These are phyloP conservation scores for Pseudoturritis turrita DNA, from an alignment of 345 rosid species.

Conservation along the genomic window DNA sequence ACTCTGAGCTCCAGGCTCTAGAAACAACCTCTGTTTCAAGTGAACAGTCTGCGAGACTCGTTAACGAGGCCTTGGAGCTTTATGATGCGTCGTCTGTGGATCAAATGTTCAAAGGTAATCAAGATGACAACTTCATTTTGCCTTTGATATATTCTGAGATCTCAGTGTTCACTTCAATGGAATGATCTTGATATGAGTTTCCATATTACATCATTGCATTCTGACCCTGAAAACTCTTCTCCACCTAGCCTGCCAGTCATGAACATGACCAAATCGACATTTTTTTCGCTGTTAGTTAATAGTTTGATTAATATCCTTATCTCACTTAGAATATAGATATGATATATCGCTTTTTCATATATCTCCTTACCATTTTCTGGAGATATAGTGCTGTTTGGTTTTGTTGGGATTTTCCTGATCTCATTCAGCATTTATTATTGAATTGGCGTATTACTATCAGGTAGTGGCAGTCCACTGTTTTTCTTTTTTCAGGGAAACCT, in stretches of 20 bases:
- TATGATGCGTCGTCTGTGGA: conserved; percentile 44
- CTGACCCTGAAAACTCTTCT: not conserved
- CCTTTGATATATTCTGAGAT: not conserved
- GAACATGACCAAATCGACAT: not conserved
- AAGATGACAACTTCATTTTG: not conserved
- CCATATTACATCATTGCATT: not conserved
- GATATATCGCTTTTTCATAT: too few species aligned
- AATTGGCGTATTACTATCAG: not conserved
- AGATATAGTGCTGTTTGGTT: not conserved
- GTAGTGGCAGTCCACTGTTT: not conserved
- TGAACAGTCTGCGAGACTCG: conserved; percentile 42
- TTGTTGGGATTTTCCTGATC: not conserved
- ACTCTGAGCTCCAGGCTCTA: conserved; percentile 49
- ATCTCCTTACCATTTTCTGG: not conserved
- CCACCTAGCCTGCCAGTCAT: not conserved
- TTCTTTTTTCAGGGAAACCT: not conserved
- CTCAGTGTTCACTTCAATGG: not conserved
- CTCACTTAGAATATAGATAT: not conserved
- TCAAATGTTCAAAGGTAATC: conserved; percentile 60
- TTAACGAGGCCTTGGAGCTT: conserved; percentile 47
- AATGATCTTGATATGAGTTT: not conserved
- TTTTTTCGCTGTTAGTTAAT: not conserved
- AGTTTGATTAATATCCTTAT: not conserved
- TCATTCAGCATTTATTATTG: not conserved
- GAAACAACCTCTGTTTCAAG: conserved; percentile 49